Evolutionary conservation across 257 asterid genomes (phyloP), one percentile per base, ranked within the genome.

Genomic region (Knoxia roxburghii): DNA sequence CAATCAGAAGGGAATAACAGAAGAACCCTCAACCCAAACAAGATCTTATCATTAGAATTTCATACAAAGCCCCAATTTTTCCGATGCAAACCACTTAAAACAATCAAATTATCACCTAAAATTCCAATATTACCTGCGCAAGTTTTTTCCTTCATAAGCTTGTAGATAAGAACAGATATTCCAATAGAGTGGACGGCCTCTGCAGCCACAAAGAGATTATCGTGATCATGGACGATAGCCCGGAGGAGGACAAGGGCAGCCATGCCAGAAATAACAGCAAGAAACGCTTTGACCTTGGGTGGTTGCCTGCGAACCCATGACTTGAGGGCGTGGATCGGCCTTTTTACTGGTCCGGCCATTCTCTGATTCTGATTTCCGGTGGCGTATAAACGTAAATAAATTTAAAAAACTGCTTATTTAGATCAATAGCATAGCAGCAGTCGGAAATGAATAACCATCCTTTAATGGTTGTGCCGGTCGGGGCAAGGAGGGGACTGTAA

Each of bases 241-340:
- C 98, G 97, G 68, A 92, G 91, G 76, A 87, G 72, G 26, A 87
- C 86, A n/a, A 92, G 93, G 46, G 91, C 86, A 57, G 84, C 78
- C 98, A 92, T 84, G 78, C 96, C 96, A 78, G 85, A 60, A 60
- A 87, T 75, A 5, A 89, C 94, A 67, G 90, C 97, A 23, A 92
- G 86, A 59, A 89, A 89, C 29, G 93, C 95, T 88, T 87, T 92
- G 29, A 87, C 96, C 84, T 89, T 92, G 1, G 97, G 93, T 67
- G 96, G 98, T 81, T 92, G 98, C 75, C 98, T 80, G 81, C 87
- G 87, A 26, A 89, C 83, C 98, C 98, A 92, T 64, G 79, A 61
- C 73, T 79, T 59, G 54, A 77, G 83, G 46, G 83, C 86, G 39
- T 87, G 92, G 89, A 92, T 85, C 85, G 95, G 91, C 84, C 85